A percentile compares a stretch with the other conserved stretches of the same genome.
phyloP scores from a whole-genome alignment of 2,329 filamentous ascomycete genomes.

The Sarocladiaceae sp. region DNA sequence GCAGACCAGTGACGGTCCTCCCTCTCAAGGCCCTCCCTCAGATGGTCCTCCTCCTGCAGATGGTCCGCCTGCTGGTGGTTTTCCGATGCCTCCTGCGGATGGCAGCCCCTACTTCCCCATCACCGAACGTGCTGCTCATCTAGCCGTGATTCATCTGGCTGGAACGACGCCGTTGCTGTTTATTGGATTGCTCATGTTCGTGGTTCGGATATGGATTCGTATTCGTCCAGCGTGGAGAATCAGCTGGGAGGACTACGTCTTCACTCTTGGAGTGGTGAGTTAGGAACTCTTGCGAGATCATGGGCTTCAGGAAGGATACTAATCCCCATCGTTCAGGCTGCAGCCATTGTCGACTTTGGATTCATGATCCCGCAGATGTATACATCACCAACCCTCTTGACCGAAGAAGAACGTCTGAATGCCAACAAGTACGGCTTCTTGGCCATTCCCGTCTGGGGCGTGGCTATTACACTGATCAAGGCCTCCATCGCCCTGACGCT shows the following conservation, averaged over 20 bases:
- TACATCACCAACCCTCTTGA: background rate
- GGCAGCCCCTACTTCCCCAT: background rate
- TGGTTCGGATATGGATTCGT: background rate
- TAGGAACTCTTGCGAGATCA: too few relatives aligned
- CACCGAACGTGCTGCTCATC: background rate
- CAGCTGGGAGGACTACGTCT: background rate
- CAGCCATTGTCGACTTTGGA: background rate
- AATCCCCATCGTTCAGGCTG: background rate
- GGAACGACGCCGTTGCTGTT: background rate
- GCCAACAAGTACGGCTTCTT: background rate
- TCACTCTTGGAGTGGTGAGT: background rate
- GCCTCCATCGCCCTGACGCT: conserved; percentile 8
- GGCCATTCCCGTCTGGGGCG: background rate
- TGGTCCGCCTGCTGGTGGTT: too few relatives aligned
- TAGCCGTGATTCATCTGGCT: background rate
- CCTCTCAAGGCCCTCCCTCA: too few relatives aligned
- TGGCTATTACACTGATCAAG: conserved; percentile 2
- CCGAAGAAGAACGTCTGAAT: background rate
- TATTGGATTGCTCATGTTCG: background rate
- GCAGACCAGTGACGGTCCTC: too few relatives aligned
- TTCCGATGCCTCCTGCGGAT: background rate
- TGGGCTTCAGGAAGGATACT: too few relatives aligned
- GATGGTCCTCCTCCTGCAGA: too few relatives aligned
- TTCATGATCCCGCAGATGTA: background rate
- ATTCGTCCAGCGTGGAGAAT: background rate